phyloP scores from a whole-genome alignment of 2,329 filamentous ascomycete genomes.

The Scleromitrula shiraiana region DNA sequence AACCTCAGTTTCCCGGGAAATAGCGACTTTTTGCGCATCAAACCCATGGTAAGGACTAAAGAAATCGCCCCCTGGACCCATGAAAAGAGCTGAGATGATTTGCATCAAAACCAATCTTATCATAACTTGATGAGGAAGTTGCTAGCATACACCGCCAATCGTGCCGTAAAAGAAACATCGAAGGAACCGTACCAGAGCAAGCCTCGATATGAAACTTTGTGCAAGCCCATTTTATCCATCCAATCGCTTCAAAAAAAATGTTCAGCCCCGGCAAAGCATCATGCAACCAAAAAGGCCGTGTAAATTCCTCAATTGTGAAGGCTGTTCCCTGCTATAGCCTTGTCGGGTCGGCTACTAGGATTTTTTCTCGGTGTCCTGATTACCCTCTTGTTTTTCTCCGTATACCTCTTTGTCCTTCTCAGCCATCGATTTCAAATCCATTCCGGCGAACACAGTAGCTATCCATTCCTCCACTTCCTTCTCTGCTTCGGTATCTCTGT shows the following conservation, averaged over 20 bases:
- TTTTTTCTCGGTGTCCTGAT: slow-evolving; percentile 7
- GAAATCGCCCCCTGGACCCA: too few relatives aligned
- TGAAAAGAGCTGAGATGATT: too few relatives aligned
- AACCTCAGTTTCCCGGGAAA: background rate
- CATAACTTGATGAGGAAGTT: background rate
- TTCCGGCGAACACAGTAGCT: slow-evolving; percentile 50
- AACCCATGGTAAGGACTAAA: too few relatives aligned
- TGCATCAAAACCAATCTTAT: background rate
- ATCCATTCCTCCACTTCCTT: slow-evolving; percentile 55
- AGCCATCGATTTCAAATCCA: slow-evolving; percentile 34
- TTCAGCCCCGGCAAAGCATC: background rate
- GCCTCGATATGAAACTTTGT: background rate
- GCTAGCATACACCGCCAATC: background rate
- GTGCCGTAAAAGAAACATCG: slow-evolving; percentile 3
- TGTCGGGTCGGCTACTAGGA: slow-evolving; percentile 1
- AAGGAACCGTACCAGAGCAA: background rate
- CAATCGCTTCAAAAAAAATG: background rate
- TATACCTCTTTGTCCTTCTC: background rate
- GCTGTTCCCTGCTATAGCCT: background rate
- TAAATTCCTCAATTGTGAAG: too few relatives aligned
- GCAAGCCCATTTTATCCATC: background rate
- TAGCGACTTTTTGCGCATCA: too few relatives aligned
- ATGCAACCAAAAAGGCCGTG: background rate
- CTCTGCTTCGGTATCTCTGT: slow-evolving; percentile 44
- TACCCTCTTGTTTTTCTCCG: background rate